Evolutionary conservation across 2,329 filamentous ascomycete species (phyloP).

Genomic region (Talaromyces sp.): DNA sequence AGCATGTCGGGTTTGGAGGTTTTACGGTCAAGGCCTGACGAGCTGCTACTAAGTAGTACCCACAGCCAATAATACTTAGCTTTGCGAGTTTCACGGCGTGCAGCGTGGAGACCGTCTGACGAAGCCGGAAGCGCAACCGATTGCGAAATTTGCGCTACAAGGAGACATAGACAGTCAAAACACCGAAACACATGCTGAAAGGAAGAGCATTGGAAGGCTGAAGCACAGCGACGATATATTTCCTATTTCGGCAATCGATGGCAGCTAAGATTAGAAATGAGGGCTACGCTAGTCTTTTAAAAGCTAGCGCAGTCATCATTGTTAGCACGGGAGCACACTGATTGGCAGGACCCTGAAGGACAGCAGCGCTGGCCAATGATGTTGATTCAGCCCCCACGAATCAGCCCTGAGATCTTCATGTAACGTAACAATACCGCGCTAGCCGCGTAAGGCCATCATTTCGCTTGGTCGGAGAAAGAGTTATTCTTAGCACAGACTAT

Average conservation of each 20-base stretch:
- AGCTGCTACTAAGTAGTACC: neutral
- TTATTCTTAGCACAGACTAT: neutral
- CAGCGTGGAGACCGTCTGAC: neutral
- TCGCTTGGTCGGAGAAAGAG: too few relatives aligned
- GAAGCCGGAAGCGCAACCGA: neutral
- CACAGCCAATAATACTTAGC: neutral
- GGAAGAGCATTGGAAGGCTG: neutral
- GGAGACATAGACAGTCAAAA: neutral
- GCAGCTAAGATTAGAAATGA: neutral
- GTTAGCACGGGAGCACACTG: neutral
- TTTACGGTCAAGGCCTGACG: neutral
- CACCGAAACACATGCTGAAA: neutral
- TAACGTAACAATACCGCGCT: neutral
- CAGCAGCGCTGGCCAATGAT: neutral
- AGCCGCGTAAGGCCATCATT: neutral
- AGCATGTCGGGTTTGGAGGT: neutral
- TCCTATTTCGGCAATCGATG: neutral
- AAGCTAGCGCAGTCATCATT: neutral
- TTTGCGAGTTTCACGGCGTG: neutral
- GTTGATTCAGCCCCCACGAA: neutral
- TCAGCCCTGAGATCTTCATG: neutral
- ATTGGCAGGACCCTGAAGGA: neutral
- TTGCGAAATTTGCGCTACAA: neutral
- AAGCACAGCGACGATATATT: neutral
- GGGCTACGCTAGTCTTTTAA: neutral